These are phyloP conservation scores for Macrophomina tecta DNA, from an alignment of 2,329 filamentous ascomycete genomes.

Conservation along the genomic window DNA sequence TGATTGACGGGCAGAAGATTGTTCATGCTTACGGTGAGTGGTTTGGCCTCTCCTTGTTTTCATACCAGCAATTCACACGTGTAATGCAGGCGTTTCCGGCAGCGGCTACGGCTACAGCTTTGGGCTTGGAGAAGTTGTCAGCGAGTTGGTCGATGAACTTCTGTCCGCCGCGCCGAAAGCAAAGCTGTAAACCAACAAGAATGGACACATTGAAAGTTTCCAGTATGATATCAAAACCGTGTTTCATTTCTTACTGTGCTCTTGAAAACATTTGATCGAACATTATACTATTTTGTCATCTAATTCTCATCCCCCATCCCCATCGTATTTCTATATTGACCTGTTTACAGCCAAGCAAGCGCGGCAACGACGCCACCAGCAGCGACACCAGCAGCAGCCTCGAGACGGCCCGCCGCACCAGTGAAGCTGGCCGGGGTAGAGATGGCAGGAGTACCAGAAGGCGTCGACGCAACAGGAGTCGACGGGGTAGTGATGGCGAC, in stretches of 20 bases:
- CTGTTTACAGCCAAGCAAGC: slow-evolving; percentile 33
- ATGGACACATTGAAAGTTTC: neutral
- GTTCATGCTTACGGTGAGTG: slow-evolving; percentile 39
- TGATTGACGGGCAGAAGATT: slow-evolving; percentile 38
- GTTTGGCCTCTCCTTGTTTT: too few species aligned
- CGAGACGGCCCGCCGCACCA: slow-evolving; percentile 31
- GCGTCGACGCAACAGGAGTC: neutral
- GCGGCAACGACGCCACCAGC: slow-evolving; percentile 31
- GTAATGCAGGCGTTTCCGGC: slow-evolving; percentile 29
- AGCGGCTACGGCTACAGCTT: slow-evolving; percentile 40
- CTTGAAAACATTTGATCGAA: neutral
- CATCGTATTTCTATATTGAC: neutral
- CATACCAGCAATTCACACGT: neutral
- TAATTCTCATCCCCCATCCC: neutral
- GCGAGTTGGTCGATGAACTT: slow-evolving; percentile 29
- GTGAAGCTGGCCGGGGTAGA: slow-evolving; percentile 25
- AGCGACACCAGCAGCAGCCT: slow-evolving; percentile 20
- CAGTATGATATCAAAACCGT: neutral
- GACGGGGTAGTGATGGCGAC: neutral
- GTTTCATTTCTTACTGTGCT: neutral
- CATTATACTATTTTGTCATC: neutral
- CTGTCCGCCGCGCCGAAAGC: neutral
- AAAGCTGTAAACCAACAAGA: slow-evolving; percentile 5
- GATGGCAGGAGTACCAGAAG: slow-evolving; percentile 7
- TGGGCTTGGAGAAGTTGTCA: slow-evolving; percentile 32